Evolutionary conservation across 176 grass and related monocot species (phyloP).

Genomic region (Pontederia paniculata): DNA sequence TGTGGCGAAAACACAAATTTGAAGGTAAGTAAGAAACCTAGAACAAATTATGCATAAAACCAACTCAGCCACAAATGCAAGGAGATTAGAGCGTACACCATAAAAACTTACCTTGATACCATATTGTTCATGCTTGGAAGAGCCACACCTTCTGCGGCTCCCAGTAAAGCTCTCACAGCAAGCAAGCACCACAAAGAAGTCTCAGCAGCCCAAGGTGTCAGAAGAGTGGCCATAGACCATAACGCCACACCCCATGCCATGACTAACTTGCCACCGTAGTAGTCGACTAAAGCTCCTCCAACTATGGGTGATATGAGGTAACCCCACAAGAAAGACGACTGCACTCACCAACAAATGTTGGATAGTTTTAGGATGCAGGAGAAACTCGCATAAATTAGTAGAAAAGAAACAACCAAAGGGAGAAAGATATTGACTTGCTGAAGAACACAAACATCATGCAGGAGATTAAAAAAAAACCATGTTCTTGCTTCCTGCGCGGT

Average conservation of each 20-base stretch:
- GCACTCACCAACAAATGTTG: conserved; percentile 18
- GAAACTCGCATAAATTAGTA: neutral
- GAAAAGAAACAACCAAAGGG: neutral
- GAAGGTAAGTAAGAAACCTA: neutral
- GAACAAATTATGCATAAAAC: neutral
- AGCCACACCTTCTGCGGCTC: conserved; percentile 91
- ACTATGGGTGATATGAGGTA: conserved; percentile 87
- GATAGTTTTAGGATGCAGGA: conserved; percentile 13
- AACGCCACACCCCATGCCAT: conserved; percentile 85
- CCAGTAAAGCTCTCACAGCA: conserved; percentile 59
- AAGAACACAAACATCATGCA: too few species aligned
- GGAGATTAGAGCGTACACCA: neutral
- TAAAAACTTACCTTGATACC: conserved; percentile 66
- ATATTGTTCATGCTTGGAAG: conserved; percentile 99
- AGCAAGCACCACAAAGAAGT: conserved; percentile 68
- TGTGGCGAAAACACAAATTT: too few species aligned
- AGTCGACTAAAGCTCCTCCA: conserved; percentile 80
- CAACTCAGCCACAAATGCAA: conserved; percentile 5
- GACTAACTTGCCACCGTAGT: conserved; percentile 80
- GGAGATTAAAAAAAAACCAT: neutral
- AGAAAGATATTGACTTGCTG: neutral
- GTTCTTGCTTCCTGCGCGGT: too few species aligned
- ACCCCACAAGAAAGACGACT: conserved; percentile 98
- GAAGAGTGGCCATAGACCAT: conserved; percentile 89
- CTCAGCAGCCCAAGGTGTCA: conserved; percentile 84